These are phyloP conservation scores for Saturnispora besseyi DNA, from an alignment of 805 yeast genomes.

Conservation along the genomic window DNA sequence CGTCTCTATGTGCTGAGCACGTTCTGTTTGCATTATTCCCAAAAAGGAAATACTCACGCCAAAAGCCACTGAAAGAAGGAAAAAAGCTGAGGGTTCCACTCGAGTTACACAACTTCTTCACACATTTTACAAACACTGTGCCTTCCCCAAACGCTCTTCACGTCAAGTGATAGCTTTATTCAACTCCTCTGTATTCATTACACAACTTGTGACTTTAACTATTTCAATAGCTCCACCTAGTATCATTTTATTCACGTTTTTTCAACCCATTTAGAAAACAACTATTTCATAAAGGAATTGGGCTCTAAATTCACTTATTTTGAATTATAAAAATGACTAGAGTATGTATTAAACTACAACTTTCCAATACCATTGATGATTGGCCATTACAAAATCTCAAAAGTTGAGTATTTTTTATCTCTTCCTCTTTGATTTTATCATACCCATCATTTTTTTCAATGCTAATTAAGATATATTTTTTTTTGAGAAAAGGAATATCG, in stretches of 20 bases:
- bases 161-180: neutral
- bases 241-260: neutral
- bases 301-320: neutral
- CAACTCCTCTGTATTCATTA: neutral
- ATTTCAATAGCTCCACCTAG: neutral
- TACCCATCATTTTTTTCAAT: neutral
- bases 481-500: no score
- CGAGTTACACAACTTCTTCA: neutral
- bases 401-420: neutral
- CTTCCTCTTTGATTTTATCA: neutral
- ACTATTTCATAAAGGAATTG: neutral
- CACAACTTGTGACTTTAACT: neutral
- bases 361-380: neutral
- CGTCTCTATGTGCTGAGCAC: conserved; percentile 6
- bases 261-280: neutral
- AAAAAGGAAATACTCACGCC: conserved; percentile 14
- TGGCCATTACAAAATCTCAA: neutral
- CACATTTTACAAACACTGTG: neutral
- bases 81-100: conserved; percentile 3
- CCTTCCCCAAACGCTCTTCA: neutral
- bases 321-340: neutral
- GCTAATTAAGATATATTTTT: neutral
- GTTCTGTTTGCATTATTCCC: conserved; percentile 19
- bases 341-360: neutral
- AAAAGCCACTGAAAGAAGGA: conserved; percentile 14